phyloP scores from a whole-genome alignment of 768 basidiomycete species.

The Boletus barrowsii region DNA sequence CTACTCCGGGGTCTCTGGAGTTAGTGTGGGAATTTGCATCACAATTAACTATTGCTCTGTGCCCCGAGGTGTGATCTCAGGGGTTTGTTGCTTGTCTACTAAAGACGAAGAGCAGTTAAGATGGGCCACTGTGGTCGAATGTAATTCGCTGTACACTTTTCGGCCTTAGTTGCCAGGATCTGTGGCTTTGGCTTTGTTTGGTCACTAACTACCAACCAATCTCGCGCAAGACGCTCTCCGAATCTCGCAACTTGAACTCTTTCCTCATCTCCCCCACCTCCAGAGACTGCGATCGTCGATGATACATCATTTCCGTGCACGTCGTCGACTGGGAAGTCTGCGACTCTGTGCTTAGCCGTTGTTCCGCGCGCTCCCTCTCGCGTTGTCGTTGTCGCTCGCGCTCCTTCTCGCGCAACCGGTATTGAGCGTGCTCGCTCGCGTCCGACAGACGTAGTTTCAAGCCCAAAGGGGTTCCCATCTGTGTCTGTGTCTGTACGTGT shows the following conservation, averaged over 20 bases:
- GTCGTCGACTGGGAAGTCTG: not conserved
- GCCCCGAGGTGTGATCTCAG: no score
- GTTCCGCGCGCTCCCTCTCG: not conserved
- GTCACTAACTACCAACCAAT: constrained; percentile 16
- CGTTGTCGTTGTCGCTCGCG: constrained; percentile 11
- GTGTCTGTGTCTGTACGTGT: not conserved
- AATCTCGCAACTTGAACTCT: constrained; percentile 18
- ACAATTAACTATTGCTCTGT: constrained; percentile 7
- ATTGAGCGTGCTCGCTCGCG: constrained; percentile 22
- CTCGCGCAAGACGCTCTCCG: constrained; percentile 19
- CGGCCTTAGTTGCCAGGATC: no score
- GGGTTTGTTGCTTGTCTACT: no score
- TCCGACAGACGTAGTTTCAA: constrained; percentile 23
- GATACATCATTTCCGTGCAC: not conserved
- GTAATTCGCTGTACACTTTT: no score
- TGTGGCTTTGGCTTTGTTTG: not conserved
- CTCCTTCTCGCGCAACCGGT: constrained; percentile 21
- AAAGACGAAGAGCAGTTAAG: no score
- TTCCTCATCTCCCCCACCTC: not conserved
- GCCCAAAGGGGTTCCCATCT: constrained; percentile 10
- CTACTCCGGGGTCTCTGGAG: no score
- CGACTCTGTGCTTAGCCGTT: not conserved
- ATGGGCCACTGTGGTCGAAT: no score
- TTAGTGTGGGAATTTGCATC: no score
- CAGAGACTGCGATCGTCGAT: no score